These are phyloP conservation scores for Exophiala dermatitidis DNA, from an alignment of 2,329 filamentous ascomycete species.

Conservation along the genomic window DNA sequence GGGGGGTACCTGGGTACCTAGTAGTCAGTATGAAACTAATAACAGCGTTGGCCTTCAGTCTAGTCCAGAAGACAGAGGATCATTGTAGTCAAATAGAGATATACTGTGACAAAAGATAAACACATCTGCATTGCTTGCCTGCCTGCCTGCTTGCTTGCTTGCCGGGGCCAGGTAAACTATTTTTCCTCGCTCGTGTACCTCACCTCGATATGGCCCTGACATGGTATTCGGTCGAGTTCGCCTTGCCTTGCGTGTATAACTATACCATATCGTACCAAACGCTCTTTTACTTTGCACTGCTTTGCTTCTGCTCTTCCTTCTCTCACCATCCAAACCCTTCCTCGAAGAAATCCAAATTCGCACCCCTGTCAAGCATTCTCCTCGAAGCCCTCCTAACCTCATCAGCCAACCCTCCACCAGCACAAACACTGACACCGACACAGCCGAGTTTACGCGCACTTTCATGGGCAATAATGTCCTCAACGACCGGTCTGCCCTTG, in stretches of 20 bases:
- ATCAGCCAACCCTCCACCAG: slow-evolving; percentile 66
- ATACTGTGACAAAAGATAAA: too few relatives aligned
- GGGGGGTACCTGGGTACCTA: too few relatives aligned
- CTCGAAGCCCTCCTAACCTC: slow-evolving; percentile 66
- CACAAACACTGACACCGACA: slow-evolving; percentile 79
- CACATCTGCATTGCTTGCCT: too few relatives aligned
- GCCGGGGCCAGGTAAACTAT: too few relatives aligned
- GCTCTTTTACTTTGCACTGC: neutral
- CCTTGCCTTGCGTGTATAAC: neutral
- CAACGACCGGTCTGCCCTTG: slow-evolving; percentile 77
- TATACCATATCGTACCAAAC: too few relatives aligned
- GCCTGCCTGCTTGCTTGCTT: too few relatives aligned
- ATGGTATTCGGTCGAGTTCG: neutral
- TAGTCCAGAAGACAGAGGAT: too few relatives aligned
- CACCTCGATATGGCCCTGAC: neutral
- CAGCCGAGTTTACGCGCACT: slow-evolving; percentile 75
- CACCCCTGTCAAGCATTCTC: slow-evolving; percentile 50
- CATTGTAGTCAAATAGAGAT: too few relatives aligned
- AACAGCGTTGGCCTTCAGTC: too few relatives aligned
- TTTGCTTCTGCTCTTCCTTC: neutral
- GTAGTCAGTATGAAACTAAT: too few relatives aligned
- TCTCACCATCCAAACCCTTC: slow-evolving; percentile 56
- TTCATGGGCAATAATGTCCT: slow-evolving; percentile 72
- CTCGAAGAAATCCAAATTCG: slow-evolving; percentile 65
- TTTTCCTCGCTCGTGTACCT: too few relatives aligned